Conservation (phyloP, 2,329 filamentous ascomycete species). For the Colletotrichum abscissum region DNA sequence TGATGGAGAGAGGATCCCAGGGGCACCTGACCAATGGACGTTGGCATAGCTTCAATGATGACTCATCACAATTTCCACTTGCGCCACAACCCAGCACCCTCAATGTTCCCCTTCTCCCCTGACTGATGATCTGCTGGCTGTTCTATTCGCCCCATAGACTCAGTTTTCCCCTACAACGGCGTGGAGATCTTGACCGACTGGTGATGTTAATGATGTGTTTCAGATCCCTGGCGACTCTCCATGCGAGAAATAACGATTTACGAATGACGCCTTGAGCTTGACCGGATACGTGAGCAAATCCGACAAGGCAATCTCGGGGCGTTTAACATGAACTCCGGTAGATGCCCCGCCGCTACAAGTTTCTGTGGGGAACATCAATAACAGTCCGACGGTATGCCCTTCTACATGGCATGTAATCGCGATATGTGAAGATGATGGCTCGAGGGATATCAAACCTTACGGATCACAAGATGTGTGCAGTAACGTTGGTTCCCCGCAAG, state of each 20-base stretch:
- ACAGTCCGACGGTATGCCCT: background rate
- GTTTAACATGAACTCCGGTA: background rate
- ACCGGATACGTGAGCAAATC: background rate
- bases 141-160: background rate
- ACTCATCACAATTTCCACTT: too few species aligned
- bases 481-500: background rate
- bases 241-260: background rate
- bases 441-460: too few species aligned
- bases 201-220: background rate
- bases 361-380: background rate
- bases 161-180: fast-evolving
- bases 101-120: background rate
- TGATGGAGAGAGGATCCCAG: too few species aligned
- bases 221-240: background rate
- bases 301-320: background rate
- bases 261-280: background rate
- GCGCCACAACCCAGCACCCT: too few species aligned
- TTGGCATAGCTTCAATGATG: too few species aligned
- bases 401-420: background rate
- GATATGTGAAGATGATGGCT: background rate
- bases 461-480: background rate
- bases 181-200: background rate
- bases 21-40: too few species aligned
- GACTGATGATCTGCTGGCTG: background rate
- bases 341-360: background rate